Evolutionary conservation across 306 rosid species (phyloP).

Genomic region (Leucaena leucocephala): DNA sequence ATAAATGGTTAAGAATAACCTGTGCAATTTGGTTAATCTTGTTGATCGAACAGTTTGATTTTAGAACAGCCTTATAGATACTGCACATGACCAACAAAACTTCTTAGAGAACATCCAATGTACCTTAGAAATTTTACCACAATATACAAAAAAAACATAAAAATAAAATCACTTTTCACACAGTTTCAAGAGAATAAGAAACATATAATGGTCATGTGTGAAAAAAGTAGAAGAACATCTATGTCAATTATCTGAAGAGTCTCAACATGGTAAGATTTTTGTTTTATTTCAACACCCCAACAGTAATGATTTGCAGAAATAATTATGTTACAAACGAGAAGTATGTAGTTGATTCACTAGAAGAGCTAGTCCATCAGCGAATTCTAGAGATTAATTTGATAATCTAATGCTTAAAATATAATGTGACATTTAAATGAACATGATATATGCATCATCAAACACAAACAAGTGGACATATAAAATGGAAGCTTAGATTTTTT

Average conservation of each 20-base stretch:
- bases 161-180: constrained; percentile 17
- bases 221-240: background rate
- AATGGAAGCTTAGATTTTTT: constrained; percentile 31
- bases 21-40: constrained; percentile 95
- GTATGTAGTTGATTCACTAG: constrained; percentile 4
- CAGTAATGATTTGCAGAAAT: background rate
- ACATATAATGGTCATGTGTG: background rate
- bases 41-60: constrained; percentile 76
- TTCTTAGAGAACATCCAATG: constrained; percentile 31
- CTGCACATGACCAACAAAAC: constrained; percentile 55
- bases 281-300: background rate
- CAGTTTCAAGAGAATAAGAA: constrained; percentile 2
- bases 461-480: constrained; percentile 30
- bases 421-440: constrained; percentile 22
- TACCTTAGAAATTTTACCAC: constrained; percentile 24
- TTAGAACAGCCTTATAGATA: constrained; percentile 77
- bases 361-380: constrained; percentile 5
- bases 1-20: constrained; percentile 55
- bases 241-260: background rate
- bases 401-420: constrained; percentile 2
- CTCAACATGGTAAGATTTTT: background rate
- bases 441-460: constrained; percentile 28
- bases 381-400: background rate
- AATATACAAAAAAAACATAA: background rate
- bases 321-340: background rate